These are phyloP conservation scores for Xylaria sp. DNA, from an alignment of 2,329 filamentous ascomycete species.

Conservation along the genomic window DNA sequence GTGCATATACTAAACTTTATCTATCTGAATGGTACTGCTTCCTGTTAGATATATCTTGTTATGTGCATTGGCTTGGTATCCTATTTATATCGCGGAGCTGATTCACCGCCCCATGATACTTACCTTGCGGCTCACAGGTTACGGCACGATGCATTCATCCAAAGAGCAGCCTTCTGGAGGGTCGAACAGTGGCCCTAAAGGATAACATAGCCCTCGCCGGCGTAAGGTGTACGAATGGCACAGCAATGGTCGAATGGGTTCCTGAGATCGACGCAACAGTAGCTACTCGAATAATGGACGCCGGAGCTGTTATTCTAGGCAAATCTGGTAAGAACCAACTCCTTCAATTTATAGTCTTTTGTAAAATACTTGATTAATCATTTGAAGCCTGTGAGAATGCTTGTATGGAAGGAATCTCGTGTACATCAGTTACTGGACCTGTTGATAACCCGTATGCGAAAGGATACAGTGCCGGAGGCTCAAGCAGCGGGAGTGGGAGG, in stretches of 20 bases:
- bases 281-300: slow-evolving; percentile 55
- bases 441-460: slow-evolving; percentile 60
- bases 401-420: slow-evolving; percentile 55
- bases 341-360: too few relatives aligned
- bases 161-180: slow-evolving; percentile 48
- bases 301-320: slow-evolving; percentile 56
- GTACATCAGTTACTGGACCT: slow-evolving; percentile 57
- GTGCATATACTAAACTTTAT: too few relatives aligned
- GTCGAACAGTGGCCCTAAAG: slow-evolving; percentile 58
- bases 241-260: slow-evolving; percentile 53
- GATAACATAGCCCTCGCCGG: slow-evolving; percentile 60
- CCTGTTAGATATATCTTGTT: too few relatives aligned
- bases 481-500: slow-evolving; percentile 56
- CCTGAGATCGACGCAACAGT: slow-evolving; percentile 58
- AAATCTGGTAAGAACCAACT: slow-evolving; percentile 47
- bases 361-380: neutral
- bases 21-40: too few relatives aligned
- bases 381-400: slow-evolving; percentile 59
- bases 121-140: slow-evolving; percentile 32
- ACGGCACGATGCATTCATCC: slow-evolving; percentile 42
- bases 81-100: too few relatives aligned
- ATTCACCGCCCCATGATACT: too few relatives aligned
- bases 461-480: slow-evolving; percentile 60
- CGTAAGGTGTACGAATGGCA: slow-evolving; percentile 58
- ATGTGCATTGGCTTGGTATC: too few relatives aligned